A percentile compares a stretch with the other conserved stretches of the same genome.
Evolutionary conservation across 129 eudicot species (phyloP).

Genomic region (Chrysanthemum makinoi): DNA sequence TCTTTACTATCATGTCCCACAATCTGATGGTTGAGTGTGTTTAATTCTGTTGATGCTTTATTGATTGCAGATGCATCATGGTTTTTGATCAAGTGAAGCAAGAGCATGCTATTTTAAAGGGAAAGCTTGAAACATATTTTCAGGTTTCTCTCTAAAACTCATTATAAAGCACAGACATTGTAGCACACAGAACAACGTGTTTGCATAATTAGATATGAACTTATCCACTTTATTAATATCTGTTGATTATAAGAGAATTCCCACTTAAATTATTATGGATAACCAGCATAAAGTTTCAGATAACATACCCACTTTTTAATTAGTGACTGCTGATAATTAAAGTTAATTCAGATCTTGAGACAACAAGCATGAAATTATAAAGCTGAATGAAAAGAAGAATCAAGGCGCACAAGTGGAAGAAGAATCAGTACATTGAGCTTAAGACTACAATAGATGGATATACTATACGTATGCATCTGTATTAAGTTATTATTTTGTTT

Average conservation of each 20-base stretch:
- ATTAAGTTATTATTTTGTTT: no score
- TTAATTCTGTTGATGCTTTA: background rate
- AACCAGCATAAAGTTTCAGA: background rate
- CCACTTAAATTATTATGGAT: background rate
- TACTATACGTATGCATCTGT: no score
- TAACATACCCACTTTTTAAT: background rate
- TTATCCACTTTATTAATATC: no score
- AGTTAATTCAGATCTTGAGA: constrained; percentile 23
- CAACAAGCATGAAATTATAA: constrained; percentile 18
- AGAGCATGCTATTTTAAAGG: constrained; percentile 61
- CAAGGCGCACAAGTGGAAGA: constrained; percentile 13
- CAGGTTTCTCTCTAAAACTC: constrained; percentile 41
- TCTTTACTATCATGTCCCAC: background rate
- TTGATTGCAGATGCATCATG: constrained; percentile 56
- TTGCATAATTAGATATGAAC: background rate
- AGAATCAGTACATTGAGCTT: background rate
- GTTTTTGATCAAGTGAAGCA: constrained; percentile 62
- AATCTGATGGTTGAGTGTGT: background rate
- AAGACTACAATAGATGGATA: constrained; percentile 11
- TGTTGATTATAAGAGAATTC: background rate
- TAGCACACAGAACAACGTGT: background rate
- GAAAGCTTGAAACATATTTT: constrained; percentile 78
- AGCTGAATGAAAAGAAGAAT: constrained; percentile 6
- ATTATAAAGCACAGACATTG: background rate
- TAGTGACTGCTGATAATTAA: constrained; percentile 1